phyloP scores from a whole-genome alignment of 768 basidiomycete genomes.

The Macrocybe gigantea region DNA sequence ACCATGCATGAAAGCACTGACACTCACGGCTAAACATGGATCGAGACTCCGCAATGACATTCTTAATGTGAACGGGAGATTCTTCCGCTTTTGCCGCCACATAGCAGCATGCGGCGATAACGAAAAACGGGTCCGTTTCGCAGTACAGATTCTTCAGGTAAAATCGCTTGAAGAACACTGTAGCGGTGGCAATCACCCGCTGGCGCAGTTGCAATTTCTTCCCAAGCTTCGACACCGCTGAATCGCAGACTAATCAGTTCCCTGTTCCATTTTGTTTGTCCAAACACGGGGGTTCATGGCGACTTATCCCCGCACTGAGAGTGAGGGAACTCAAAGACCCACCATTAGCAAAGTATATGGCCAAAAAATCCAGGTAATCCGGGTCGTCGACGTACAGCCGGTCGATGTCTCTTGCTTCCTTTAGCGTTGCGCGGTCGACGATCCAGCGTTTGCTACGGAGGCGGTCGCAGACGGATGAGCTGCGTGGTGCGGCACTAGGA shows the following conservation, averaged over 20 bases:
- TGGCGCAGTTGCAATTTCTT: slow-evolving; percentile 81
- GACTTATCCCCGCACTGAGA: not conserved
- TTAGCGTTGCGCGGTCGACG: slow-evolving; percentile 71
- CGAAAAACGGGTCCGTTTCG: slow-evolving; percentile 93
- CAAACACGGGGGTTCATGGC: not conserved
- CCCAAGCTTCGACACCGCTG: slow-evolving; percentile 84
- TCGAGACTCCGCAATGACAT: slow-evolving; percentile 79
- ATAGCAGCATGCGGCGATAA: slow-evolving; percentile 90
- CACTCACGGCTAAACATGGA: slow-evolving; percentile 65
- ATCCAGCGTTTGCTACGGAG: slow-evolving; percentile 83
- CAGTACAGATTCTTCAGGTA: slow-evolving; percentile 94
- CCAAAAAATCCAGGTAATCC: slow-evolving; percentile 73
- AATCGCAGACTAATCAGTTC: too few relatives aligned
- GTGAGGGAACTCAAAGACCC: slow-evolving; percentile 6
- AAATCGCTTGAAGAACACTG: slow-evolving; percentile 94
- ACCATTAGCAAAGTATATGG: slow-evolving; percentile 89
- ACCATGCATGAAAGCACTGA: not conserved
- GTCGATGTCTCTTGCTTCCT: slow-evolving; percentile 73
- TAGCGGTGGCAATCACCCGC: slow-evolving; percentile 89
- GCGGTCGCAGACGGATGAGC: not conserved
- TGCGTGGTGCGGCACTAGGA: slow-evolving; percentile 5
- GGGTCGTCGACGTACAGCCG: slow-evolving; percentile 72
- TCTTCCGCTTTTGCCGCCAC: slow-evolving; percentile 98
- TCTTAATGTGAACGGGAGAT: slow-evolving; percentile 92
- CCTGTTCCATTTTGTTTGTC: not conserved